Evolutionary conservation across 2,329 filamentous ascomycete genomes (phyloP).

Genomic region (Colletotrichum viniferum): DNA sequence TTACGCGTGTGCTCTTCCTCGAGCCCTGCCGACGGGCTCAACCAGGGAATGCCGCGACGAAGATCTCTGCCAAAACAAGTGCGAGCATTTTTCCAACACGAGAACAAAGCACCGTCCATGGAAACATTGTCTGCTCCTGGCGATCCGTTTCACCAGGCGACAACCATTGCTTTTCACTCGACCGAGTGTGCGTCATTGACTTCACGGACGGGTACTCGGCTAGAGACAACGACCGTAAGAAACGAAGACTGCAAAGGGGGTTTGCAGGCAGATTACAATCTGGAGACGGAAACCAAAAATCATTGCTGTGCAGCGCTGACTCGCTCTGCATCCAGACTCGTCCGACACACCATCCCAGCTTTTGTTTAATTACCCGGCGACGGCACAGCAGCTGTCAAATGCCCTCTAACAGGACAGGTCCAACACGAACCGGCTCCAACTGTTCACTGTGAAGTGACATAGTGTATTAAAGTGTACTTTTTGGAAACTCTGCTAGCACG

Average conservation of each 20-base stretch:
- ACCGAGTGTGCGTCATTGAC: background rate
- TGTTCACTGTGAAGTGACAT: too few species aligned
- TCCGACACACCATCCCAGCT: background rate
- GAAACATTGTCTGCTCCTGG: background rate
- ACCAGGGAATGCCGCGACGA: background rate
- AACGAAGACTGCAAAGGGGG: background rate
- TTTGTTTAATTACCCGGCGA: background rate
- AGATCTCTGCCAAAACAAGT: background rate
- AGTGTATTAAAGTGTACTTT: too few species aligned
- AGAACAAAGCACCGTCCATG: background rate
- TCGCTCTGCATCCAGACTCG: background rate
- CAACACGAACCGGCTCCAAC: background rate
- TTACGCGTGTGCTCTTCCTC: background rate
- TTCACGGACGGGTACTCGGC: background rate
- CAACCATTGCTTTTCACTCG: background rate
- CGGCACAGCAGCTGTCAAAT: background rate
- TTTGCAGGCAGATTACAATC: background rate
- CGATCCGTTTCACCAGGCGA: background rate
- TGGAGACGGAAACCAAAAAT: background rate
- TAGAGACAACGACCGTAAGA: background rate
- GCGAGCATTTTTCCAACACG: background rate
- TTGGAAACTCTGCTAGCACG: too few species aligned
- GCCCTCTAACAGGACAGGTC: background rate
- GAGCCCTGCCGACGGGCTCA: background rate
- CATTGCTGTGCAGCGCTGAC: background rate